phyloP scores from a whole-genome alignment of 2,329 filamentous ascomycete species.

The Colletotrichum sidae region DNA sequence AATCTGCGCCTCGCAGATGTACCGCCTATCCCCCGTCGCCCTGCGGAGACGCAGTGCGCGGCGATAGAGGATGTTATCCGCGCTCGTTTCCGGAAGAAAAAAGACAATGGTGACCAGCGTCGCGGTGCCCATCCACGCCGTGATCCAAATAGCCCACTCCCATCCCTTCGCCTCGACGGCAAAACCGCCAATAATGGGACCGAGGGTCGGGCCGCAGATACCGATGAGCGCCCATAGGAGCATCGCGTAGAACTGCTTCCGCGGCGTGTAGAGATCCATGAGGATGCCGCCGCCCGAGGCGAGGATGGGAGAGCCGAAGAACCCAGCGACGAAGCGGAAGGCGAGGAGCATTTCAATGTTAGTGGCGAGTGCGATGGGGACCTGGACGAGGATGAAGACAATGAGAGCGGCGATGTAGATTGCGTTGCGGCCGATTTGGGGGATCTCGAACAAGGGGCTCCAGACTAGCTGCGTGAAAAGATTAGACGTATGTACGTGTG shows the following conservation, averaged over 20 bases:
- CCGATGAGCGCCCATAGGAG: conserved; percentile 19
- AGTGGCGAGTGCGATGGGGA: conserved; percentile 35
- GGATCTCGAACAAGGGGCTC: conserved; percentile 38
- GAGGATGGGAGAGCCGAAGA: conserved; percentile 36
- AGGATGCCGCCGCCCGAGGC: conserved; percentile 23
- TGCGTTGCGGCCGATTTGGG: conserved; percentile 36
- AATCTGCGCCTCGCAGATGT: conserved; percentile 33
- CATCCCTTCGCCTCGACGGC: conserved; percentile 36
- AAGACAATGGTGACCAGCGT: conserved; percentile 39
- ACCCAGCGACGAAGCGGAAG: conserved; percentile 40
- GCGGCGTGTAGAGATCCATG: conserved; percentile 16
- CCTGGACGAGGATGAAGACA: conserved; percentile 33
- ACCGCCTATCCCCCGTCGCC: conserved; percentile 32
- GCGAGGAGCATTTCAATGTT: conserved; percentile 37
- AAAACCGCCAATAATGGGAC: conserved; percentile 33
- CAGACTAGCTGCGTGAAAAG: conserved; percentile 28
- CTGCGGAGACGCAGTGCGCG: conserved; percentile 38
- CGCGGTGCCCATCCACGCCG: conserved; percentile 35
- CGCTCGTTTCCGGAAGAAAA: conserved; percentile 41
- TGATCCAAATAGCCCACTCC: conserved; percentile 41
- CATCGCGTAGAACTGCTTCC: conserved; percentile 32
- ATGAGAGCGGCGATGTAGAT: conserved; percentile 38
- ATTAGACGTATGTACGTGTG: neutral
- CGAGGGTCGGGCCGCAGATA: conserved; percentile 29
- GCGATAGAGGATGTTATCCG: conserved; percentile 40